Percentiles rank a stretch among this genome's conserved stretches.
These are phyloP conservation scores for Russula vinacea DNA, from an alignment of 768 basidiomycete species.

Conservation along the genomic window DNA sequence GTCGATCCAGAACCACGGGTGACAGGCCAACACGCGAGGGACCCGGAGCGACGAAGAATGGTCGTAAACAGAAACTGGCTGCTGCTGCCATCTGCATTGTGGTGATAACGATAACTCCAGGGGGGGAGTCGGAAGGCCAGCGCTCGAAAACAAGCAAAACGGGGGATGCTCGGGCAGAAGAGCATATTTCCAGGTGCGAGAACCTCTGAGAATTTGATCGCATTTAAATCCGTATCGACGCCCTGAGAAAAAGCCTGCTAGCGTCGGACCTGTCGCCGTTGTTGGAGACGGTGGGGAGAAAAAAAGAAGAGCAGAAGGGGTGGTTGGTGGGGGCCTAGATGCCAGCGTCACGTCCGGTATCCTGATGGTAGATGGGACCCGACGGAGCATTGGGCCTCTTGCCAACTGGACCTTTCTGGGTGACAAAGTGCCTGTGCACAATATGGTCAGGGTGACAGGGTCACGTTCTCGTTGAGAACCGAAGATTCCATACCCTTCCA, in stretches of 20 bases:
- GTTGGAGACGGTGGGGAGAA: slow-evolving; percentile 2
- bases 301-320: not conserved
- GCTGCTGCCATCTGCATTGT: no score
- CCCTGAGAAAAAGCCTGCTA: not conserved
- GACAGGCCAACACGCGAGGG: not conserved
- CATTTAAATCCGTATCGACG: slow-evolving; percentile 1
- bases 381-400: slow-evolving; percentile 3
- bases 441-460: not conserved
- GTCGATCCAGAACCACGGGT: not conserved
- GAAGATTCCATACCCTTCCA: slow-evolving; percentile 13
- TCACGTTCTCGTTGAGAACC: not conserved
- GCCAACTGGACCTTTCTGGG: slow-evolving; percentile 1
- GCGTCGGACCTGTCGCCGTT: not conserved
- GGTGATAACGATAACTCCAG: no score
- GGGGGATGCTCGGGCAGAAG: not conserved
- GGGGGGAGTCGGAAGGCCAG: no score
- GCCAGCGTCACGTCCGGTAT: not conserved
- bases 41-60: not conserved
- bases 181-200: not conserved
- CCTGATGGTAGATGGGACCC: slow-evolving; percentile 10
- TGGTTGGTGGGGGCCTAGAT: not conserved
- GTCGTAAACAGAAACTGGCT: not conserved
- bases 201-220: slow-evolving; percentile 1
- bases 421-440: not conserved
- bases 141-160: not conserved